Evolutionary conservation across 176 grass and related monocot species (phyloP).

Genomic region (Oryza longistaminata): DNA sequence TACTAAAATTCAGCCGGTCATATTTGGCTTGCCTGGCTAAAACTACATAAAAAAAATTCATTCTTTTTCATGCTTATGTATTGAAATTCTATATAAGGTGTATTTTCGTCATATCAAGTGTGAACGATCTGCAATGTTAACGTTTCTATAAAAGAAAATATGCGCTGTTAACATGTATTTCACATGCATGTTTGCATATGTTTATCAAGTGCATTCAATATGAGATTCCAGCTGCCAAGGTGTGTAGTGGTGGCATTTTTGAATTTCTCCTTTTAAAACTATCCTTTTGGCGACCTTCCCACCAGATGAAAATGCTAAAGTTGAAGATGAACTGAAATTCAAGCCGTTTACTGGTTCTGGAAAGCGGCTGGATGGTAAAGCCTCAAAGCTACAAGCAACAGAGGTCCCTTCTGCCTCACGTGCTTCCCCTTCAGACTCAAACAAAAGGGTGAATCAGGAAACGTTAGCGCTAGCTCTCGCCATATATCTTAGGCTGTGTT

Average conservation of each 20-base stretch:
- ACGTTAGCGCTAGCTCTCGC: too few relatives aligned
- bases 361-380: constrained; percentile 71
- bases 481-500: too few relatives aligned
- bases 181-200: neutral
- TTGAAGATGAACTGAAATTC: constrained; percentile 62
- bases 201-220: neutral
- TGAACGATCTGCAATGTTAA: neutral
- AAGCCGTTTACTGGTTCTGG: constrained; percentile 70
- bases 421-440: constrained; percentile 34
- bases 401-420: constrained; percentile 11
- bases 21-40: neutral
- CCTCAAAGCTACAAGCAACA: constrained; percentile 40
- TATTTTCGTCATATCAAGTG: neutral
- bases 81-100: neutral
- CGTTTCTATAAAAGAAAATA: constrained; percentile 5
- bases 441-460: constrained; percentile 51
- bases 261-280: constrained; percentile 5
- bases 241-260: neutral
- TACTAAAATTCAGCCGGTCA: too few relatives aligned
- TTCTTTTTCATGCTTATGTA: neutral
- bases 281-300: neutral
- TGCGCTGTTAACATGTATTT: constrained; percentile 13
- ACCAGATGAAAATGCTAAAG: constrained; percentile 27
- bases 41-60: neutral
- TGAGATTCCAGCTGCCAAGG: neutral